Base-by-base conservation (phyloP, 495 filamentous ascomycete species). In the Chaetomium cochliodes region DNA sequence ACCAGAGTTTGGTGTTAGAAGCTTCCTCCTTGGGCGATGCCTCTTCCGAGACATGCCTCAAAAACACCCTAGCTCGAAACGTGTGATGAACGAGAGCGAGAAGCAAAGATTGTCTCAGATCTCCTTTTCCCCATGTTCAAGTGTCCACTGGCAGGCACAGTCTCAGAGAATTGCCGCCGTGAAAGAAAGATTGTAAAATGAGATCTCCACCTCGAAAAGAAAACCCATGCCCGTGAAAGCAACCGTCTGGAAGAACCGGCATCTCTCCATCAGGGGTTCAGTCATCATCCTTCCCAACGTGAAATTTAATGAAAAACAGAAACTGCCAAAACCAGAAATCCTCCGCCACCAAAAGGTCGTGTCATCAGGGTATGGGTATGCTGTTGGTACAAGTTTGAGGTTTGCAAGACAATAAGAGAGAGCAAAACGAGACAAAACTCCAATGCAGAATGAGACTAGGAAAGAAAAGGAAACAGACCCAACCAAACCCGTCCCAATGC, bases 351-450 rank as follows among this genome's bases (percentile, higher is more conserved):
- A 55, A 37, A 11, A 44, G 39, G 60, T 39, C 60, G 51, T 63
- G 51, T 63, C 51, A 46, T 63, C 39, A 63, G 60, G 59, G 59
- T 62, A 62, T 62, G 47, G 59, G 59, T 62, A 62, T 62, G 47
- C 33, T 53, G 33, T 42, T 62, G 49, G 33, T 62, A 62, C 59
- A 62, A 30, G 22, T 51, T 64, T 58, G 54, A 20, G 8, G 28
- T 44, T 51, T 47, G 15, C 0, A 15, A 33, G 26, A 28, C 26
- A 58, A 46, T 42, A 52, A 7, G 20, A 58, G n/a, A 52, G 33
- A 64, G 37, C 6, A 30, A 44, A 54, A 56, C 9, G 41, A 30
- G 37, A 53, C 16, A 42, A 42, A 60, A 64, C 62, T 52, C 62
- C 54, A 63, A 56, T 49, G 41, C 16, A 56, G 46, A 57, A 67